Base-by-base conservation (phyloP, 176 grass and related monocot species). In the Cymbopogon citratus region DNA sequence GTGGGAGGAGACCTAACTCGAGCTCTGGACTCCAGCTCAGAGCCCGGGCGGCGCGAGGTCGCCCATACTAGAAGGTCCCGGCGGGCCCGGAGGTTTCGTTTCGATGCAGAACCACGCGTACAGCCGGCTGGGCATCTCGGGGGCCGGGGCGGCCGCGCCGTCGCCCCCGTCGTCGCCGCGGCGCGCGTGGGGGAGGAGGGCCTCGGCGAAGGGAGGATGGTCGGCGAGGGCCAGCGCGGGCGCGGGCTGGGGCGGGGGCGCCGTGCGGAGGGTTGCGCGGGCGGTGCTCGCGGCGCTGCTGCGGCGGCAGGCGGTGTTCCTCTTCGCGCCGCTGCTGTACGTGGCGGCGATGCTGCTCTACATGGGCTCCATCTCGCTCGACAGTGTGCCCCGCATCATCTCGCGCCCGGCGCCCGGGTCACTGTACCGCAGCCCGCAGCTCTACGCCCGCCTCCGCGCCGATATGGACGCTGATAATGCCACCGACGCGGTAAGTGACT, bases 381-480 rank as follows among this genome's bases (percentile, higher is more conserved):
- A 99, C 79, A 81, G 93, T 82, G 88, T 95, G 83, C 93, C 93
- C 24, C 85, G 69, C 62, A 90, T 99, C 64, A 96, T 99, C 79
- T 93, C 91, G 29, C 93, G 97, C 76, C 83, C 97, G 1, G 73
- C 87, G 0, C 91, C 87, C 2, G 96, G 97, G 3, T 99, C 97
- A 7, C 9, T 99, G 66, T 96, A 99, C 89, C 90, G 87, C 73
- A 95, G 93, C 75, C 97, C 97, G 27, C 89, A 91, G 83, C 91
- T 99, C 38, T 99, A 93, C 87, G 79, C 81, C 52, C 88, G 89
- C 33, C 78, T 99, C 49, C 93, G 87, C 36, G 63, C 70, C 24
- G 93, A 93, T 27, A 99, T 96, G 97, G 85, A 99, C 73, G 80
- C 97, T 2, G 97, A 99, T 84, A 95, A 95, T 85, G 79, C 97